phyloP scores from a whole-genome alignment of 306 rosid species.

The Glycine latifolia region DNA sequence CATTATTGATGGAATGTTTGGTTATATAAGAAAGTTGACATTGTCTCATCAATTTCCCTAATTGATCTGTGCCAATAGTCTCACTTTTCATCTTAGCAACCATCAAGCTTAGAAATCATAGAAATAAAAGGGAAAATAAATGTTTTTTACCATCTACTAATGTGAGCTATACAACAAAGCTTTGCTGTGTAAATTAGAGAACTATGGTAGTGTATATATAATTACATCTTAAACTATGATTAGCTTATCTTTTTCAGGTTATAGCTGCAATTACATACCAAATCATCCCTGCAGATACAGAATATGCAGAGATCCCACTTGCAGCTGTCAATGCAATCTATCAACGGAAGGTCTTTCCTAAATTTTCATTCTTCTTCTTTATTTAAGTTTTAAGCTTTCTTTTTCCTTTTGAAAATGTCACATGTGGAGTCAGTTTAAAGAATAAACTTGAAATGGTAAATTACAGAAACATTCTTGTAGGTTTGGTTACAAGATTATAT shows the following conservation, averaged over 20 bases:
- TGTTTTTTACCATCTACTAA: neutral
- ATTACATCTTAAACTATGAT: neutral
- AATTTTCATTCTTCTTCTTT: neutral
- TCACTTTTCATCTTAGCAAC: constrained; percentile 36
- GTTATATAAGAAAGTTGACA: neutral
- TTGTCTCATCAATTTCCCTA: neutral
- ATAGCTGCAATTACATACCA: constrained; percentile 87
- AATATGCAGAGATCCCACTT: constrained; percentile 91
- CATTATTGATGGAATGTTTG: neutral
- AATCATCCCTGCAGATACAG: constrained; percentile 89
- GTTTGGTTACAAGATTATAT: constrained; percentile 6
- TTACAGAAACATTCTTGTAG: neutral
- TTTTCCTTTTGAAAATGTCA: neutral
- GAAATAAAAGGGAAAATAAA: constrained; percentile 17
- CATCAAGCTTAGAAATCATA: neutral
- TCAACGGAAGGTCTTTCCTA: constrained; percentile 73
- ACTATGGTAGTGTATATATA: neutral
- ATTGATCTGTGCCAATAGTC: constrained; percentile 10
- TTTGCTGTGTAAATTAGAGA: neutral
- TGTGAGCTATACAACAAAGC: constrained; percentile 29
- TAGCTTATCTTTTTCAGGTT: constrained; percentile 58
- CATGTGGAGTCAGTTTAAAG: constrained; percentile 20
- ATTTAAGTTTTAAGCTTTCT: neutral
- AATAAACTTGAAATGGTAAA: constrained; percentile 29
- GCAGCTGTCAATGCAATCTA: constrained; percentile 72